Evolutionary conservation across 345 rosid species (phyloP).

Genomic region (Citrus cavaleriei): DNA sequence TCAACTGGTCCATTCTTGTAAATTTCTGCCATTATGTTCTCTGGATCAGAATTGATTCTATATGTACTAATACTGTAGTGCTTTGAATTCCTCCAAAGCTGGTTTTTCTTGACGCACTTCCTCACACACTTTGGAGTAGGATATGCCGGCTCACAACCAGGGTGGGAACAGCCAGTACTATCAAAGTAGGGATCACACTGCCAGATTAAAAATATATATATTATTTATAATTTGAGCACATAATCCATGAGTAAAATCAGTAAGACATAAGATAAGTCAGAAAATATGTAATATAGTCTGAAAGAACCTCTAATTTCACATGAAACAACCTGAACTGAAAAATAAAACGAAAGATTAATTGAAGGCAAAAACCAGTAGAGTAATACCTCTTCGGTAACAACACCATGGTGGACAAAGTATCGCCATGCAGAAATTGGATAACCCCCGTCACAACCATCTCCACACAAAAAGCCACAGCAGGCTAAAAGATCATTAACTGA

Average conservation of each 20-base stretch:
- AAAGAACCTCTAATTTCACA: not conserved
- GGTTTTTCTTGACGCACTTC: slow-evolving; percentile 66
- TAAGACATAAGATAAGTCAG: not conserved
- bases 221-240: not conserved
- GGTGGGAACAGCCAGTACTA: slow-evolving; percentile 84
- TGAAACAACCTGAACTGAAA: not conserved
- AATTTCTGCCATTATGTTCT: slow-evolving; percentile 81
- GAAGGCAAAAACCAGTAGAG: not conserved
- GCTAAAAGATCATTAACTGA: slow-evolving; percentile 91
- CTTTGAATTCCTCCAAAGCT: slow-evolving; percentile 70
- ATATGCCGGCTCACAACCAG: slow-evolving; percentile 89
- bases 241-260: slow-evolving; percentile 6
- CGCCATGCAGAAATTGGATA: slow-evolving; percentile 81
- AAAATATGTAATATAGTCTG: not conserved
- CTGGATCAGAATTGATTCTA: slow-evolving; percentile 60
- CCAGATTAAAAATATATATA: not conserved
- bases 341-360: not conserved
- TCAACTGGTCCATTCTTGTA: slow-evolving; percentile 91
- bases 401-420: slow-evolving; percentile 69
- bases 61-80: slow-evolving; percentile 74
- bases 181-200: slow-evolving; percentile 98
- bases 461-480: slow-evolving; percentile 94
- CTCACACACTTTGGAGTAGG: slow-evolving; percentile 79
- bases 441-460: slow-evolving; percentile 89
- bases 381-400: slow-evolving; percentile 88